Evolutionary conservation across 805 yeast genomes (phyloP).

Genomic region (Danielia reshetovae): DNA sequence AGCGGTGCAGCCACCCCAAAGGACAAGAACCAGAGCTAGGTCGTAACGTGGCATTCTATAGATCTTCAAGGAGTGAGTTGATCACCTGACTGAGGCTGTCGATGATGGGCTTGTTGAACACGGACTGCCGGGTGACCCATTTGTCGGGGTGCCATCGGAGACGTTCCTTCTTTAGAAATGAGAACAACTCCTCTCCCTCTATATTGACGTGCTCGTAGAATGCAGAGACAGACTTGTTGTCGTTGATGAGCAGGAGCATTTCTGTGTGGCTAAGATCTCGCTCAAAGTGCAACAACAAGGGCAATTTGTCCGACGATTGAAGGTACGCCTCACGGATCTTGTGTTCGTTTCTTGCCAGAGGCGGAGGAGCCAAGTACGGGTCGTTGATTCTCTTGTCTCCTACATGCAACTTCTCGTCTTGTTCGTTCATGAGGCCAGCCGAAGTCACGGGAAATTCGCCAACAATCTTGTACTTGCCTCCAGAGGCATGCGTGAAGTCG

Average conservation of each 20-base stretch:
- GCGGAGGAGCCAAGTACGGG: slow-evolving; percentile 20
- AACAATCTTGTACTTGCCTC: slow-evolving; percentile 22
- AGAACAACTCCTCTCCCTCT: slow-evolving; percentile 12
- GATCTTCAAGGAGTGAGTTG: slow-evolving; percentile 17
- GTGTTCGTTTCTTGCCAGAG: neutral
- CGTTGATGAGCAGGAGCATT: slow-evolving; percentile 16
- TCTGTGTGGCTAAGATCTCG: slow-evolving; percentile 8
- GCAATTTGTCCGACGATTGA: slow-evolving; percentile 11
- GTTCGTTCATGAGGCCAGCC: slow-evolving; percentile 34
- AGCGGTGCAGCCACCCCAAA: slow-evolving; percentile 18
- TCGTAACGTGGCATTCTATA: neutral
- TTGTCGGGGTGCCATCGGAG: slow-evolving; percentile 72
- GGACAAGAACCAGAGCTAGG: slow-evolving; percentile 6
- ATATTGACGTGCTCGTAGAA: slow-evolving; percentile 24
- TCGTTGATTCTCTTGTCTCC: slow-evolving; percentile 38
- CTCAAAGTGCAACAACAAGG: slow-evolving; percentile 10
- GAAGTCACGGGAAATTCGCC: slow-evolving; percentile 31
- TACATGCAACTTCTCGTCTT: slow-evolving; percentile 27
- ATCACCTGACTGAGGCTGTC: slow-evolving; percentile 28
- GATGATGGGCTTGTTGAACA: slow-evolving; percentile 25
- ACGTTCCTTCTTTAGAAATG: slow-evolving; percentile 44
- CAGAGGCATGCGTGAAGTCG: slow-evolving; percentile 5
- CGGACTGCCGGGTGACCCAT: slow-evolving; percentile 33
- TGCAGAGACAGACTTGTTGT: slow-evolving; percentile 18
- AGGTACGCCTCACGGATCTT: slow-evolving; percentile 13